These are phyloP conservation scores for Metarhizium humberi DNA, from an alignment of 2,329 filamentous ascomycete genomes.

Conservation along the genomic window DNA sequence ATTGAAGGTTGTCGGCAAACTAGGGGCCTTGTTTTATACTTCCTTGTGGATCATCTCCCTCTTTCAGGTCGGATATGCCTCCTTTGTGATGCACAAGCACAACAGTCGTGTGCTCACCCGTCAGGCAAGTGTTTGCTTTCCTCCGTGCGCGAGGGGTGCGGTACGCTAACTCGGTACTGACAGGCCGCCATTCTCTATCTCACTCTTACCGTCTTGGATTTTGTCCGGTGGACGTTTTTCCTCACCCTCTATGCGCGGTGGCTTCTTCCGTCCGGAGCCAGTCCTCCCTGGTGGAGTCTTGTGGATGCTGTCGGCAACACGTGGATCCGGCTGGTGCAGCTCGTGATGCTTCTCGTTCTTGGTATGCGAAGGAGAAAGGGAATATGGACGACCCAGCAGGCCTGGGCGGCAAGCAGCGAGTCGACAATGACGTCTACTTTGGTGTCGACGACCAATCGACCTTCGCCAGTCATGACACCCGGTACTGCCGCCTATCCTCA, in stretches of 20 bases:
- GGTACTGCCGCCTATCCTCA: not conserved
- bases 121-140: slow-evolving; percentile 1
- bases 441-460: slow-evolving; percentile 1
- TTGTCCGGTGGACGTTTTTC: slow-evolving; percentile 6
- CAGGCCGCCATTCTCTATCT: slow-evolving; percentile 6
- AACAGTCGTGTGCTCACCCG: slow-evolving; percentile 2
- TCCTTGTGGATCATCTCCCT: slow-evolving; percentile 5
- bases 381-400: slow-evolving; percentile 6
- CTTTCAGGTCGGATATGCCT: slow-evolving; percentile 4
- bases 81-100: slow-evolving; percentile 8
- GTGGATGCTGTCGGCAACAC: slow-evolving; percentile 7
- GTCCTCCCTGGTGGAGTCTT: slow-evolving; percentile 6
- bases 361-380: slow-evolving; percentile 7
- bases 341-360: slow-evolving; percentile 3
- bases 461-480: slow-evolving; percentile 4
- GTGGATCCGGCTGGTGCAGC: slow-evolving; percentile 5
- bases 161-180: not conserved
- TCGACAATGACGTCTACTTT: slow-evolving; percentile 1
- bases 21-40: slow-evolving; percentile 6
- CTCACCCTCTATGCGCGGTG: slow-evolving; percentile 4
- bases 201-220: slow-evolving; percentile 2
- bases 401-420: not conserved
- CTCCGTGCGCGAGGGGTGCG: not conserved
- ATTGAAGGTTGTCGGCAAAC: slow-evolving; percentile 5
- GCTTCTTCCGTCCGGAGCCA: slow-evolving; percentile 4